Evolutionary conservation across 2,329 filamentous ascomycete species (phyloP), one percentile per base, ranked within the genome.

Genomic region (Penicillium hesseltinei): DNA sequence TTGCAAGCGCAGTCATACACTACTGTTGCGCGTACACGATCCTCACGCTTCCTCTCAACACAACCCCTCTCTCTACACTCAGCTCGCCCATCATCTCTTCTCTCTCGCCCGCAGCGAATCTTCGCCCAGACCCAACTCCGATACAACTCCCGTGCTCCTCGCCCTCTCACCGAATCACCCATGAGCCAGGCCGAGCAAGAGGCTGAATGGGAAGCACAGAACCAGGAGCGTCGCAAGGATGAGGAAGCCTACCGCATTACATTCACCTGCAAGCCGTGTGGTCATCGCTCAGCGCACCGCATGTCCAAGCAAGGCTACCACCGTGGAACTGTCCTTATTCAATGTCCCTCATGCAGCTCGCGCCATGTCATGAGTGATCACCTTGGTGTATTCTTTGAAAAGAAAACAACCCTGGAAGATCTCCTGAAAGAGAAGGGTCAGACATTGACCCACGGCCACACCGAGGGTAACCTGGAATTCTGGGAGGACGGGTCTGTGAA

Each of bases 271-370:
- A 87, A 89, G 58, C 91, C 90, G 33, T 99, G 94, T 77, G 80
- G 82, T 45, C 79, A 84, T 36, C 88, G 92, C 57, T 95, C 91
- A n/a, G 83, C 86, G 13, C 95, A 99, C 77, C 84, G 84, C 50
- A 81, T 99, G 67, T 91, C 91, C 31, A 97, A 97, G 75, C 94
- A 97, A 71, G 94, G 91, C 33, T 99, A 99, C 73, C 92, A 97
- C 75, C 82, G 88, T 62, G 94, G 94, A 36, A 93, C 91, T 1
- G 88, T 94, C 5, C 80, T 99, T 56, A 92, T 97, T 63, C 88
- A 88, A 35, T 99, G 94, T 72, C 93, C 94, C 0, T 80, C 81
- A 4, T 99, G 94, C 76, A 87, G 88, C 69, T 92, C 91, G 71
- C 84, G 92, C 25, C 94, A 99, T 78, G 78, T 99, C 64, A 97